Evolutionary conservation across 352 stramenopile species (phyloP), one percentile per base, ranked within the genome.

Genomic region (Globisporangium paroecandrum): DNA sequence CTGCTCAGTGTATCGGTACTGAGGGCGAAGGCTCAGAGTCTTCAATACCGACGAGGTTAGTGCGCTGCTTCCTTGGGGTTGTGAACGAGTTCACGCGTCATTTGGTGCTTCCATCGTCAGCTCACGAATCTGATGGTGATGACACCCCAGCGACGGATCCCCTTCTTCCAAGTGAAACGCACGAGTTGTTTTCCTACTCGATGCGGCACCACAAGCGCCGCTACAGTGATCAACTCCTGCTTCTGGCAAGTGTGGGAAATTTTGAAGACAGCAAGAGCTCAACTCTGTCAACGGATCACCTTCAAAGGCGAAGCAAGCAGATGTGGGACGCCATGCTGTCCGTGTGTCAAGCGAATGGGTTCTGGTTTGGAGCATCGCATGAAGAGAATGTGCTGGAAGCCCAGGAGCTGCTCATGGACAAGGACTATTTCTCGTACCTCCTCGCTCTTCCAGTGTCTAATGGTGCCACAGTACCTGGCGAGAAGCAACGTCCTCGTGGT

Each of bases 361-460:
- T 90, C 6, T 89, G 78, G 80, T 79, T 72, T 54, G 43, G 64
- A 4, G 66, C 61, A 13, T 61, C 61, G 0, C 20, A 46, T 7
- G 62, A 73, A 29, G 58, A 69, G 12, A 60, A 75, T 1, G 62
- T 85, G 20, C 68, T 85, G 13, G 78, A 87, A 66, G 77, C 74
- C 10, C 79, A 87, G 55, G 70, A 83, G 62, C 63, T 81, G 46
- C 66, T 82, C 18, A 72, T 70, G 36, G 71, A 77, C 51, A 46
- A 57, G 32, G 24, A 55, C 15, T 66, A 24, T 24, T 73, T 75
- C 36, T 64, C 43, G 12, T 59, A 63, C 29, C 38, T 75, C 22
- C n/a, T 71, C 4, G 13, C 10, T 7, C 7, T 18, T 15, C 15
- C 46, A 9, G 7, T 20, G 3, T 29, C 43, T 18, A 46, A 36